Evolutionary conservation across 202 grass and related monocot species (phyloP), one percentile per base, ranked within the genome.

Genomic region (Saccharum hybrid): DNA sequence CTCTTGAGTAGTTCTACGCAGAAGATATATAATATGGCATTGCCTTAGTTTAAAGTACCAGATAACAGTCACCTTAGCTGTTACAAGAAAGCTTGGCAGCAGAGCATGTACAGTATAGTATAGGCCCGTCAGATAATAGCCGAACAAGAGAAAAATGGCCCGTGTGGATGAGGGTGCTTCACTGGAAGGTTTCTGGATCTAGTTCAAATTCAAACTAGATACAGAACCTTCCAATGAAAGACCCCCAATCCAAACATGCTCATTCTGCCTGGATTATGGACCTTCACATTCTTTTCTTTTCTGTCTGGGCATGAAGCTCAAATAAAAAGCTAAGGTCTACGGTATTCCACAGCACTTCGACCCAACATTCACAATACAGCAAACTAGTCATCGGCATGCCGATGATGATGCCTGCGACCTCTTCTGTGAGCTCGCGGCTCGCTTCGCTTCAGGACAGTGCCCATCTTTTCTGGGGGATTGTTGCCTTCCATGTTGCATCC

Each of bases 41-140:
- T 40, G 7, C 7, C 38, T 40, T 8, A 40, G 38, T 40, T 40
- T 26, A 26, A 41, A 40, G 51, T 77, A 22, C 39, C 38, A 59
- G 22, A 62, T 83, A 80, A 80, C 74, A 85, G 64, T 82, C 87
- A 76, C 74, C 70, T 52, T 84, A 76, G 82, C 83, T 77, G 88
- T 68, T 80, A 66, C 82, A 78, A 75, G 60, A 42, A 81, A 88
- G 74, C 76, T 90, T 72, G 49, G 51, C 89, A 85, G 81, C 75
- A 73, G 74, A 68, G 73, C 68, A 46, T 92, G 91, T 90, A 93
- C 83, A 91, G 91, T 83, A 75, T 77, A 28, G 45, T 77, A 77
- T 81, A 85, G 74, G 75, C 11, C 37, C 28, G 60, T 75, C 30
- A 34, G 63, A 81, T 83, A 74, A 78, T 69, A 86, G 49, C 64